Evolutionary conservation across 176 grass and related monocot species (phyloP), one percentile per base, ranked within the genome.

Genomic region (Neostapfia colusana): DNA sequence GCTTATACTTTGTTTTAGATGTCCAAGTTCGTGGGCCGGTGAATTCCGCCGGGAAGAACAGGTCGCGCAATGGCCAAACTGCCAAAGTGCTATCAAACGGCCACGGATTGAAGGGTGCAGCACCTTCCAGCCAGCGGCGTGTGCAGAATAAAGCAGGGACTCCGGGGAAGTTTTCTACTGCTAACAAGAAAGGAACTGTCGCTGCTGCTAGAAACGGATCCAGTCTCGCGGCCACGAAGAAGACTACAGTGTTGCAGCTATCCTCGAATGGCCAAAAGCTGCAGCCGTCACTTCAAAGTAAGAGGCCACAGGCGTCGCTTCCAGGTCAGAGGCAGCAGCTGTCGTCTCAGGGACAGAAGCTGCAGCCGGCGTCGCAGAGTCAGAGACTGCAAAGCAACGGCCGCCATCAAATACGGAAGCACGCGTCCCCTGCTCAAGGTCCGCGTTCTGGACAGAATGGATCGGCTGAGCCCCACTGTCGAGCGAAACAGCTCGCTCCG

Each of bases 391-490:
- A 43, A 35, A 53, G 58, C 44, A 45, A 77, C 4, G 31, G 23
- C 17, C 60, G 5, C 45, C 25, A 31, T 0, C 61, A 82, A 72
- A 69, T 24, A 59, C 25, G 27, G 61, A 58, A 43, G 46, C 7
- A 45, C 40, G 80, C 77, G 24, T 53, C 57, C 37, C 72, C 70
- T 27, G 3, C 81, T 23, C 84, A 86, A 51, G 56, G 65, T 25
- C 88, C 78, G 65, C 56, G 60, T 42, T 51, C 23, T 37, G 70
- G 39, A 49, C 71, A 69, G 25, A 85, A 75, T n/a, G 88, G 67
- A 65, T 44, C 37, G 7, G 51, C n/a, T 54, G 51, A 20, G 54
- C 45, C 37, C 65, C 53, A 24, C 13, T 43, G 53, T 48, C 69
- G 76, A 68, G 24, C 39, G 43, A 89, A 86, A 20, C 84, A 67